Percentiles rank a stretch among this genome's conserved stretches.
Conservation (phyloP, 2,329 filamentous ascomycete species). For the Aspergillus unguis region DNA sequence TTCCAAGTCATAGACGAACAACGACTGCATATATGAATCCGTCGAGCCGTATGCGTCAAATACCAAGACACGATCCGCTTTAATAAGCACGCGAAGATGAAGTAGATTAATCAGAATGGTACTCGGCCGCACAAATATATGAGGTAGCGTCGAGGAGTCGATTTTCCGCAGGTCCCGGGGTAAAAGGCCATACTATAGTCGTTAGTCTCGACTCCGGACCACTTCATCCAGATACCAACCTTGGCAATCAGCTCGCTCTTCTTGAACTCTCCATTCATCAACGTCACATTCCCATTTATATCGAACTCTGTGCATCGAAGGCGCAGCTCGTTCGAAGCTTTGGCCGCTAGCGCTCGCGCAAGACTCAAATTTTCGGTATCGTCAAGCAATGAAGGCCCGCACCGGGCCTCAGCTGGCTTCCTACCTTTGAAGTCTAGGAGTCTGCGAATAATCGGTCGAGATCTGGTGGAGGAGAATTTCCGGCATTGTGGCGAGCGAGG, state of each 20-base stretch:
- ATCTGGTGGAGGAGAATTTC: conserved; percentile 30
- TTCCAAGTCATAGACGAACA: conserved; percentile 97
- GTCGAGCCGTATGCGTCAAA: conserved; percentile 96
- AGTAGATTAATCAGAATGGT: conserved; percentile 93
- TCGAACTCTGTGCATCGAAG: conserved; percentile 94
- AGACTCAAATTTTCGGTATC: conserved; percentile 64
- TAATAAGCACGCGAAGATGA: conserved; percentile 94
- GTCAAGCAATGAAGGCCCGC: conserved; percentile 57
- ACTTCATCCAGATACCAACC: conserved; percentile 48
- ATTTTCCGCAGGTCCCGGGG: conserved; percentile 96
- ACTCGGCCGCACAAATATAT: conserved; percentile 88
- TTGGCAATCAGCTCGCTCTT: conserved; percentile 97
- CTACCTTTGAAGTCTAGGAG: conserved; percentile 35
- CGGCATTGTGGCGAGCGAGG: conserved; percentile 21
- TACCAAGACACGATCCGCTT: conserved; percentile 87
- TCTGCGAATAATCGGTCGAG: conserved; percentile 34
- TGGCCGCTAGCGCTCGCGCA: conserved; percentile 67
- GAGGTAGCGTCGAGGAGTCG: conserved; percentile 89
- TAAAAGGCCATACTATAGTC: conserved; percentile 73
- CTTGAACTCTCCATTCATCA: conserved; percentile 94
- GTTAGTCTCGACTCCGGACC: not conserved
- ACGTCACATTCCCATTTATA: conserved; percentile 82
- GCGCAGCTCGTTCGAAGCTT: conserved; percentile 78
- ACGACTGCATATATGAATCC: conserved; percentile 89
- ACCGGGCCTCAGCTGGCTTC: conserved; percentile 46